Evolutionary conservation across 768 basidiomycete genomes (phyloP).

Genomic region (Naematelia encephala): DNA sequence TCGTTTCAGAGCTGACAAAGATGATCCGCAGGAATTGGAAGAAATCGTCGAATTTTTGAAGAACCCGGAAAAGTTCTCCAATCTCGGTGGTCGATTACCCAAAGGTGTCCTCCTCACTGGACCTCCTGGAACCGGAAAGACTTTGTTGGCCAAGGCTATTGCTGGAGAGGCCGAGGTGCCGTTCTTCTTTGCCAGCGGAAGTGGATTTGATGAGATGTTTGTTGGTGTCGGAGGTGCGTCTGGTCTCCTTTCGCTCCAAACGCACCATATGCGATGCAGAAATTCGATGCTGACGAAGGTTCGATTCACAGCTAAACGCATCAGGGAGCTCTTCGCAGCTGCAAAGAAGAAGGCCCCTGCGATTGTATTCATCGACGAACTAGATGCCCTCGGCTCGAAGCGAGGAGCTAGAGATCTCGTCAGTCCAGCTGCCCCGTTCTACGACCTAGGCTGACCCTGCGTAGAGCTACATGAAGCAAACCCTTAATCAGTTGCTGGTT

Average conservation of each 20-base stretch:
- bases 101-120: slow-evolving; percentile 75
- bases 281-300: slow-evolving; percentile 1
- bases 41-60: slow-evolving; percentile 94
- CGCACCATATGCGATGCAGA: background rate
- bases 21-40: slow-evolving; percentile 67
- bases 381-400: slow-evolving; percentile 90
- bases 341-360: slow-evolving; percentile 93
- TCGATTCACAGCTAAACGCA: slow-evolving; percentile 67
- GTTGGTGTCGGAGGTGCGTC: slow-evolving; percentile 45
- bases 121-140: slow-evolving; percentile 80
- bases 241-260: background rate
- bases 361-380: slow-evolving; percentile 97
- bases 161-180: slow-evolving; percentile 98
- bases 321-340: slow-evolving; percentile 88
- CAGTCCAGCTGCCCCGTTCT: background rate
- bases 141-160: slow-evolving; percentile 92
- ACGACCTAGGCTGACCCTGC: slow-evolving; percentile 55
- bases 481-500: slow-evolving; percentile 90
- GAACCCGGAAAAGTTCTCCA: slow-evolving; percentile 83
- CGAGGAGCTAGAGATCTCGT: slow-evolving; percentile 52
- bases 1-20: too few relatives aligned
- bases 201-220: slow-evolving; percentile 98
- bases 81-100: slow-evolving; percentile 87
- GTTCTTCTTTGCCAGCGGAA: slow-evolving; percentile 94
- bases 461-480: slow-evolving; percentile 58